Base-by-base conservation (phyloP, 345 rosid genomes). In the Salix caprea region DNA sequence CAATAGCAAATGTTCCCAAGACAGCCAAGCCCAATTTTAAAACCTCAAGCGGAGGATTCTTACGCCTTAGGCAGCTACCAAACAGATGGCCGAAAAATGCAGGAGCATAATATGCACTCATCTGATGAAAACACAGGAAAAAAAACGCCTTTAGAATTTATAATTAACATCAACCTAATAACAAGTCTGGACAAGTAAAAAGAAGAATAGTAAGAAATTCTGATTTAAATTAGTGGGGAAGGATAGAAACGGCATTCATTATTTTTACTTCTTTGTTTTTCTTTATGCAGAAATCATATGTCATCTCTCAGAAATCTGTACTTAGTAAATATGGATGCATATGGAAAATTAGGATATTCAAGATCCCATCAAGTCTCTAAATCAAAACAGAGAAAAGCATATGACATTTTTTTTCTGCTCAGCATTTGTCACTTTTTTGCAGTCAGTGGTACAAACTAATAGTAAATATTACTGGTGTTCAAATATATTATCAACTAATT, bases 41-140 rank as follows among this genome's bases (percentile, higher is more conserved):
- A 79, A 92, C 86, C 88, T 89, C 84, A 67, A 89, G 85, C 64
- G 86, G 16, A 5, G 97, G 96, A 74, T 76, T 85, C 76, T 86
- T 90, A 24, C 89, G 83, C 81, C 87, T 86, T 56, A 96, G 82
- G 86, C 95, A 92, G 85, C 88, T 96, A 71, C 99, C 98, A 12
- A 96, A 80, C 68, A 92, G 89, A 83, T 90, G 89, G 86, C 97
- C 83, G 82, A 91, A 94, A 87, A 92, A 90, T 2, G 97, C 99
- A 18, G 97, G 97, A 5, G 98, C 98, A 87, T 84, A 90, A 67
- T 96, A 94, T 77, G 97, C 97, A 85, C 97, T 96, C 98, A 93
- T 93, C 99, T 96, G 87, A 72, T 65, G 64, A 67, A 30, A 68
- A 61, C 24, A 54, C 46, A 73, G 23, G 81, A 26, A 61, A 69